Base-by-base conservation (phyloP, 495 filamentous ascomycete genomes). In the Podospora pseudocomata region DNA sequence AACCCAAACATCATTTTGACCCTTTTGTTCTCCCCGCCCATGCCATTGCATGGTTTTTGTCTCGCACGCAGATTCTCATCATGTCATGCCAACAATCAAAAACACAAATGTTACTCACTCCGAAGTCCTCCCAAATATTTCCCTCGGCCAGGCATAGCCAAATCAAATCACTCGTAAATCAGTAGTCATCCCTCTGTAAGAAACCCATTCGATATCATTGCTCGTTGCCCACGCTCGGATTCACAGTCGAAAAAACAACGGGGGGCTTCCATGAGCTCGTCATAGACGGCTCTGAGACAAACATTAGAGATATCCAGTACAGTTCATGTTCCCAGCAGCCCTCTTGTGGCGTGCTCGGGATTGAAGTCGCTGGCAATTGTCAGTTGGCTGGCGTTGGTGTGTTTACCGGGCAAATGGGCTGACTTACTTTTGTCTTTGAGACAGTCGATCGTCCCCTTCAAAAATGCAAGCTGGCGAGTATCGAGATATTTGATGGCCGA, bases 261-360 rank as follows among this genome's bases (percentile, higher is more conserved):
- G 72, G 72, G 6, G 72, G 72, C 4, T 64, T 32, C 75, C 75
- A 77, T 6, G 30, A 61, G 0, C 34, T 4, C 3, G 68, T 68
- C 6, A 13, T 59, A 1, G 66, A 34, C 6, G 66, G 30, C 1
- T 60, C 54, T 4, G 71, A 67, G 0, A 60, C 60, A 28, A 77
- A 76, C 74, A 77, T 75, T 26, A 57, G 64, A 19, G 75, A 76
- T 6, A 76, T 26, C 72, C 74, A 77, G 23, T 64, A 76, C 4
- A 77, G 30, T n/a, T 73, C 71, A 59, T 73, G 27, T 13, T 77
- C 75, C 75, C 75, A 77, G 57, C 71, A 72, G 18, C 70, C 74
- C 5, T 68, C 66, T 1, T n/a, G 11, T 9, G 72, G 70, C 2
- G 65, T 66, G 5, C 39, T 64, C 1, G 72, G 69, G 34, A 76